Base-by-base conservation (phyloP, 2,329 filamentous ascomycete genomes). In the Penicillium vulpinum region DNA sequence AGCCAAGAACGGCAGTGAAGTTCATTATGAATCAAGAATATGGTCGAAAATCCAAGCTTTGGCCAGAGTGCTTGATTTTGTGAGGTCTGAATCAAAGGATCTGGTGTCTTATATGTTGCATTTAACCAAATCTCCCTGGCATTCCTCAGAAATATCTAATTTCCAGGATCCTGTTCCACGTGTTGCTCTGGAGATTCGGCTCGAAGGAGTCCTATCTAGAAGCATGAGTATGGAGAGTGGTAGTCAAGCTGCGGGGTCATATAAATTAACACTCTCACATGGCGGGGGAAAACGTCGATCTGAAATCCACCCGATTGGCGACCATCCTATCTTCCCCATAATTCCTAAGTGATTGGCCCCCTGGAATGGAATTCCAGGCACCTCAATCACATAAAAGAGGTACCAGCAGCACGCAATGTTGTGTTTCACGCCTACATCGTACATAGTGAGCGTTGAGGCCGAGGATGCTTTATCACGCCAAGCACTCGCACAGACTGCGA, bases 1-100 rank as follows among this genome's bases (percentile, higher is more conserved):
- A 56, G 21, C 65, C 67, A 24, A 70, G 18, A 33, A 69, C 54
- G 38, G 63, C 59, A 46, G 58, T 63, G 47, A 57, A 51, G 54
- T 69, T 55, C 67, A 70, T 67, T 13, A 40, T 39, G 45, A 49
- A 29, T 44, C 26, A 46, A 52, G 21, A 9, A 13, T 8, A 33
- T 10, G 7, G n/a, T n/a, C 28, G n/a, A n/a, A 10, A n/a, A 5
- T 52, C 3, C 24, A 36, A 22, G n/a, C 15, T 15, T 8, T 39
- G 21, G 16, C 22, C 7, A 24, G n/a, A n/a, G 10, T 39, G 33
- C 11, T 56, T 52, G 22, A 21, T 56, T 38, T 43, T 28, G 5
- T 35, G 26, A 16, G 2, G 16, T 15, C 26, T 28, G 18, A 26
- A 39, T 35, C 28, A 45, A 21, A 16, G 54, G 35, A 28, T 44